Base-by-base conservation (phyloP, 2,329 filamentous ascomycete genomes). In the Penicillium frequentans region DNA sequence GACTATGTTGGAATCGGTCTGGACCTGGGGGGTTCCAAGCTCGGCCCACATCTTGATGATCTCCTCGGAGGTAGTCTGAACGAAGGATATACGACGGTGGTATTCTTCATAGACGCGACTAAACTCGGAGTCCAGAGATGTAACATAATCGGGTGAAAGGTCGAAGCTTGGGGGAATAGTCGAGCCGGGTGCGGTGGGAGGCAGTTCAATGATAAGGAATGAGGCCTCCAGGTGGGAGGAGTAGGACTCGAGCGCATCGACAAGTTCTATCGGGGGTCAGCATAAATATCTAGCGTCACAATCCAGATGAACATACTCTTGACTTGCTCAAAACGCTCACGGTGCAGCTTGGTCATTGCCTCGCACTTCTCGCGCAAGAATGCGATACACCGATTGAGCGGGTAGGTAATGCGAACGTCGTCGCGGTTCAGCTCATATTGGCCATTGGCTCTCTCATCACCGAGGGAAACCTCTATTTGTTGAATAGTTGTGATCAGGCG, bases 41-140 rank as follows among this genome's bases (percentile, higher is more conserved):
- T 99, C 95, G 0, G 91, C 93, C 93, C 95, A 99, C 0, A 99
- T 83, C 66, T 91, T 90, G 67, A 99, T 95, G 58, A 96, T 93
- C 60, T 95, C 87, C 68, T 96, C 90, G 42, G 86, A 87, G 3
- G 91, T 76, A 21, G 86, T 77, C 73, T 91, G 86, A 14, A 98
- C 92, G 0, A 85, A 86, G 29, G 84, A 83, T 45, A 96, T 82
- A 48, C 95, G 90, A 64, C 87, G 89, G 44, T 88, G 91, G 76
- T 98, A 99, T 78, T 99, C 96, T 69, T 98, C 92, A 75, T 98
- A 98, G 21, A 99, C 91, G 58, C 92, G 86, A 11, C 91, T 91
- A 71, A 98, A 99, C 75, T 99, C 95, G 53, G 84, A 82, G 72
- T 99, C 93, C 21, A 99, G 84, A 56, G 88, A 87, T 60, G 90